Base-by-base conservation (phyloP, 495 filamentous ascomycete species). In the Hyaloscypha variabilis region DNA sequence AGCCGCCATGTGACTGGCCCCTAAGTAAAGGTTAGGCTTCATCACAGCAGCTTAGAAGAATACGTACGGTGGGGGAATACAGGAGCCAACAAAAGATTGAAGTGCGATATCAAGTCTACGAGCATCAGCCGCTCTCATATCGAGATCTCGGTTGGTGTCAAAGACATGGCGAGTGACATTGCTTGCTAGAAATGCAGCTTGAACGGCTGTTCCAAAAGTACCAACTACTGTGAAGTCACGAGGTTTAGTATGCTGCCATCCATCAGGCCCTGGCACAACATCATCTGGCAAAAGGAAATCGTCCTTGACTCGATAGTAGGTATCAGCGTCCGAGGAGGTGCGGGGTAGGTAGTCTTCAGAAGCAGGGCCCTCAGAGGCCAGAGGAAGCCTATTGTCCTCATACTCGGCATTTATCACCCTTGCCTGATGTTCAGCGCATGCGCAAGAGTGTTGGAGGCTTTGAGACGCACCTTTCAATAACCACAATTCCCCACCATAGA, bases 381-480 rank as follows among this genome's bases (percentile, higher is more conserved):
- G 60, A 8, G 62, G 65, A n/a, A 67, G 62, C 19, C 25, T 46
- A 30, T 56, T 57, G n/a, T 68, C 39, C 25, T 53, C 19, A 36
- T 62, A 59, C 30, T 65, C 62, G 5, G n/a, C 26, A 21, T 55
- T 60, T 21, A 65, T 49, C 21, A 71, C 28, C 31, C 69, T 70
- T 6, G 11, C 2, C 8, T 25, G n/a, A 25, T 24, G 3, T 52
- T 30, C 52, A 28, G 39, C 24, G 31, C 11, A 13, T 24, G 17
- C 17, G 6, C n/a, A 11, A 28, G 23, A 39, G 30, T 13, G 31
- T 11, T 58, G 42, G 8, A 13, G 21, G 1, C 13, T 23, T 13
- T n/a, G n/a, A 13, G 11, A 57, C 56, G 14, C 60, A 68, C 69
- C 69, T 58, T 64, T 71, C 69, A 29, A 68, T 51, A 10, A 71